These are phyloP conservation scores for Aureobasidium sp. DNA, from an alignment of 2,329 filamentous ascomycete species.

Conservation along the genomic window DNA sequence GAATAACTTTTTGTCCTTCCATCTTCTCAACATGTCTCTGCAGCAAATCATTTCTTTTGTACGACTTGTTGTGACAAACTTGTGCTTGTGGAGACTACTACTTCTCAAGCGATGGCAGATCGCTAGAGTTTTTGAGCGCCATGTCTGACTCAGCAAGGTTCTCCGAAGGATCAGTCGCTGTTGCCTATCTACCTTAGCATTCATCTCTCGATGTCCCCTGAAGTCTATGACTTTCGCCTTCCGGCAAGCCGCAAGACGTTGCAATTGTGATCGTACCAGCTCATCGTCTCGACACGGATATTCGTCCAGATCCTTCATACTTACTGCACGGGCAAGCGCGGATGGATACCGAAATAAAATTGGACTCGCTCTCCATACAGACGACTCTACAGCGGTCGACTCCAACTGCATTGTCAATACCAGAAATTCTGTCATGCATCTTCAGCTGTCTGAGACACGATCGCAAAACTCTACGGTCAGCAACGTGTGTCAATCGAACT, in stretches of 20 bases:
- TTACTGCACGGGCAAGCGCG: background rate
- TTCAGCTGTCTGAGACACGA: background rate
- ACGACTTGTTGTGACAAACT: too few relatives aligned
- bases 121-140: too few relatives aligned
- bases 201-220: background rate
- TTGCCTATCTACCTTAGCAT: background rate
- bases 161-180: background rate
- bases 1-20: constrained; percentile 9
- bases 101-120: too few relatives aligned
- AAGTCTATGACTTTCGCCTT: background rate
- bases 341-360: background rate
- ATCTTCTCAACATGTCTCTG: too few relatives aligned
- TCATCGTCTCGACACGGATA: background rate
- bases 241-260: background rate
- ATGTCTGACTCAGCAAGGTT: background rate
- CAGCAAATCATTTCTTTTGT: too few relatives aligned
- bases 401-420: background rate
- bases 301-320: background rate
- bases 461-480: background rate
- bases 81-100: background rate
- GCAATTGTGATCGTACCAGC: background rate
- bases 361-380: background rate
- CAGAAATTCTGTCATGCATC: background rate
- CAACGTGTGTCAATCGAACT: background rate
- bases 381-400: background rate